Evolutionary conservation across 2,329 filamentous ascomycete species (phyloP), one percentile per base, ranked within the genome.

Genomic region (Neonectria sp.): DNA sequence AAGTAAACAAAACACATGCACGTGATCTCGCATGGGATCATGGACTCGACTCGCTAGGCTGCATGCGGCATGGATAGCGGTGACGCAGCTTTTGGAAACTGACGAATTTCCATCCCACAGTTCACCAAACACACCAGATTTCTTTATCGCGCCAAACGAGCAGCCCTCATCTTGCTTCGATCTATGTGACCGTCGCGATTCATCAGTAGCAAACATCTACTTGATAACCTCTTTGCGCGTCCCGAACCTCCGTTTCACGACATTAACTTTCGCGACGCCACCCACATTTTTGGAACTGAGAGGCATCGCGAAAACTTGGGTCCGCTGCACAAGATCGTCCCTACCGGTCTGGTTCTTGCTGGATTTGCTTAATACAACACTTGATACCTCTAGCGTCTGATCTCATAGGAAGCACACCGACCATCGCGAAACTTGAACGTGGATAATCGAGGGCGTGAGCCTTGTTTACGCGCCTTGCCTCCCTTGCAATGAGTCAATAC

Each of bases 401-500:
- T 33, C 33, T 12, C 15, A 43, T 57, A 63, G 49, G 46, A 13
- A 33, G 12, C 8, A 9, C 48, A 21, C 9, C n/a, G 25, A 27
- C n/a, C 52, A 66, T 33, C 55, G 56, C 59, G 58, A 40, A 45
- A 11, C 40, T 58, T 15, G 3, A 24, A 31, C 56, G 56, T 43
- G 13, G 37, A 61, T 40, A 45, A 21, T 43, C 12, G 3, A 37
- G 4, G 46, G 24, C 21, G 21, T 35, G 51, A 21, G 21, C 58
- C 8, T 46, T 62, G 27, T 17, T 17, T 24, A 46, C 45, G 27
- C 51, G 46, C 45, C 33, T 45, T 24, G 21, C 21, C 29, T 24
- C 24, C 27, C 29, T 57, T 51, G 75, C 55, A 21, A 81, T 81
- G 79, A 79, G 68, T 58, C 72, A 77, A 51, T 72, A 77, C 55